These are phyloP conservation scores for Beauveria asiatica DNA, from an alignment of 2,329 filamentous ascomycete species.

Conservation along the genomic window DNA sequence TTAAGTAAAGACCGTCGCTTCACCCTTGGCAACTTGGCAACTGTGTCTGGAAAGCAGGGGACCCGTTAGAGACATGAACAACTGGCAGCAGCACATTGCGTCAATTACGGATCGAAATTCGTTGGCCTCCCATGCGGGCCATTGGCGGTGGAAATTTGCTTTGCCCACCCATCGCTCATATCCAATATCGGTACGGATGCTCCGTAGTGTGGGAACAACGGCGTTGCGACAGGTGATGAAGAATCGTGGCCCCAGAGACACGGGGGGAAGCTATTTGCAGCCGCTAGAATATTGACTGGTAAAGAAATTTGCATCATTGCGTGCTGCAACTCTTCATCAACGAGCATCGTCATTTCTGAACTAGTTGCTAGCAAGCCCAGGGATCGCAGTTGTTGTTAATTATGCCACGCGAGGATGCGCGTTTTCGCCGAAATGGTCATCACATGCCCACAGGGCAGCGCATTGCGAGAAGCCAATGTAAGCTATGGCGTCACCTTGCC, in stretches of 20 bases:
- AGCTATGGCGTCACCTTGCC: not conserved
- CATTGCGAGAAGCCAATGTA: not conserved
- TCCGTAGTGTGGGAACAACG: not conserved
- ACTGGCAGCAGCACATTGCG: not conserved
- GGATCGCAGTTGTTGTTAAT: not conserved
- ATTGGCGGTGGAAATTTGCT: not conserved
- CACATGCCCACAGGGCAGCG: too few relatives aligned
- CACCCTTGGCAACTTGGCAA: not conserved
- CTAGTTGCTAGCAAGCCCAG: not conserved
- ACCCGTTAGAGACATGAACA: not conserved
- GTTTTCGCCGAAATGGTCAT: not conserved
- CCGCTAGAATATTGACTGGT: not conserved
- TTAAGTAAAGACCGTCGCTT: too few relatives aligned
- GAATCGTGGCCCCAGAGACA: not conserved
- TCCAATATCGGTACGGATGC: not conserved
- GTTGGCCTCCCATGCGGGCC: not conserved
- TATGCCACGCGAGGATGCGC: not conserved
- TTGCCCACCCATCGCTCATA: not conserved
- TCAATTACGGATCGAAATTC: not conserved
- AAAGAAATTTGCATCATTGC: not conserved
- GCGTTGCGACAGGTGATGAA: not conserved
- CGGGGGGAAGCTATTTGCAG: not conserved
- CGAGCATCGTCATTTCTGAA: not conserved
- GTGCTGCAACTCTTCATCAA: not conserved
- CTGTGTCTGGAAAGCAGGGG: too few relatives aligned